Percentiles rank a stretch among this genome's conserved stretches.
These are phyloP conservation scores for Fusarium globosum DNA, from an alignment of 2,329 filamentous ascomycete genomes.

Conservation along the genomic window DNA sequence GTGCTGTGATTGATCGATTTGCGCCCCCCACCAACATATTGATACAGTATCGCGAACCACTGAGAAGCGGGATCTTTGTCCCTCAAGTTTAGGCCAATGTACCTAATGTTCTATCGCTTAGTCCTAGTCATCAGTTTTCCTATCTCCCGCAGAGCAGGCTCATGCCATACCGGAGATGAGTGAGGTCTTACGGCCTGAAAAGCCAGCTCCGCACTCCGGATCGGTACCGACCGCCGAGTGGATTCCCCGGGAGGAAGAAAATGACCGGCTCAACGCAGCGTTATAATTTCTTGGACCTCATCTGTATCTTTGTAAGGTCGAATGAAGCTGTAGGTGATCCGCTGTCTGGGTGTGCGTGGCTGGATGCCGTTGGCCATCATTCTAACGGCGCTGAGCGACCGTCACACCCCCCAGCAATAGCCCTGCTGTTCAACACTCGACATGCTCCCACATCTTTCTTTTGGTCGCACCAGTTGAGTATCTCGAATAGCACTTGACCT, in stretches of 20 bases:
- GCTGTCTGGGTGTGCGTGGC: too few species aligned
- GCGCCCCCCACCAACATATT: not conserved
- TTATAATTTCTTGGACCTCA: too few species aligned
- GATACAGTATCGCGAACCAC: not conserved
- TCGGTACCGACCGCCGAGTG: not conserved
- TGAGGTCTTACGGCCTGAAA: constrained; percentile 3
- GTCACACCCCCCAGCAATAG: too few species aligned
- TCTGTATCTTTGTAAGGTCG: not conserved
- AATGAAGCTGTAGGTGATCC: not conserved
- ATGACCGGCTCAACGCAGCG: not conserved
- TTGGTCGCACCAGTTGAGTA: not conserved
- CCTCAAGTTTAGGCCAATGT: not conserved
- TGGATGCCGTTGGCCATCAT: not conserved
- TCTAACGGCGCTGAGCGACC: too few species aligned
- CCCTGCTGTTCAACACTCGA: not conserved
- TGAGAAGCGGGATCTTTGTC: not conserved
- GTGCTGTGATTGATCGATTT: not conserved
- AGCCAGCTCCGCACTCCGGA: not conserved
- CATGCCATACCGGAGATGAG: not conserved
- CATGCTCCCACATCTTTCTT: not conserved
- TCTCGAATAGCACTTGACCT: not conserved
- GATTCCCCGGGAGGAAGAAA: not conserved
- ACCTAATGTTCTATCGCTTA: not conserved
- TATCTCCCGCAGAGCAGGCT: not conserved
- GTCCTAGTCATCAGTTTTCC: too few species aligned